Base-by-base conservation (phyloP, 148 eudicot species). In the Pouteria glomerata region DNA sequence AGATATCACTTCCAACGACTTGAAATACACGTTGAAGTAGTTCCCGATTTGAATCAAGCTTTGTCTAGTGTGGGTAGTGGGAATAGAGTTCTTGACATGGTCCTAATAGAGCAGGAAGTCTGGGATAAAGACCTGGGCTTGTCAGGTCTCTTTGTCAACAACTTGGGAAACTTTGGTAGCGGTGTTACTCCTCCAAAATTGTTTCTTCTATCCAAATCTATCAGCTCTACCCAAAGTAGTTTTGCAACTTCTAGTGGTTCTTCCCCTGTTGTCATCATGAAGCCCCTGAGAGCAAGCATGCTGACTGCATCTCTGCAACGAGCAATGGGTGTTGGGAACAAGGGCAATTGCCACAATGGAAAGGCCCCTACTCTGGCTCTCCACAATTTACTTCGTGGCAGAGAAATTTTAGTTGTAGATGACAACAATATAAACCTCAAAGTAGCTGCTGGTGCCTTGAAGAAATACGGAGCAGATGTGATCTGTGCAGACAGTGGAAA, bases 381-480 rank as follows among this genome's bases (percentile, higher is more conserved):
- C 19, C 80, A 74, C 62, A 86, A 73, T 74, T 88, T 95, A 60
- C 93, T 95, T 29, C 82, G 57, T 48, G 97, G 97, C 26, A 86
- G 96, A 70, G 89, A 82, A 66, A 85, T 95, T 69, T 86, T 95
- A 51, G 96, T 95, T 42, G 96, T 95, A 16, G 99, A 95, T 81
- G 99, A 95, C 70, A 89, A 92, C 75, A 75, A 65, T 50, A 90
- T 95, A 11, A 95, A 95, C 73, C 96, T 86, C 21, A 84, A 82
- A 71, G 99, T 95, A 37, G 97, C 99, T 52, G 92, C 88, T 8
- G 97, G 89, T 65, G 93, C 91, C 29, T 81, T 95, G 79, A 92
- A 85, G 64, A 95, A 87, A 87, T 92, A 89, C 76, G 99, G 99
- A 51, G 97, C 99, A 56, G 94, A 92, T 18, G 99, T 95, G 34